Conservation (phyloP, 805 yeast species). For the Wickerhamiella qilinensis region DNA sequence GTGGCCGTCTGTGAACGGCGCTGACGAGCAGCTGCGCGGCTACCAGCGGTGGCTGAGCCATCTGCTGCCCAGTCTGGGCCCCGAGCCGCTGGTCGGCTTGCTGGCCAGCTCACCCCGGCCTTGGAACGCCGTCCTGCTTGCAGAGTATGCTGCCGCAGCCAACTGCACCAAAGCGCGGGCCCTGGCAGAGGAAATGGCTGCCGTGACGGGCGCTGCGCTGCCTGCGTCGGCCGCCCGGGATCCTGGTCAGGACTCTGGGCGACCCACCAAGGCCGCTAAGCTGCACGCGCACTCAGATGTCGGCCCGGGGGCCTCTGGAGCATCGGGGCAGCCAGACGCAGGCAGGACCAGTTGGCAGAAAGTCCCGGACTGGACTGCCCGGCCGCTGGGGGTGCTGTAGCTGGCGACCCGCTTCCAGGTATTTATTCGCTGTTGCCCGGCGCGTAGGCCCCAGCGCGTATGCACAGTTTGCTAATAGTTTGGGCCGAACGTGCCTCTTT, state of each 20-base stretch:
- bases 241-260: too few relatives aligned
- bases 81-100: background rate
- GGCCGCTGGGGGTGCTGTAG: slow-evolving; percentile 9
- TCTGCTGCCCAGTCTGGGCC: slow-evolving; percentile 4
- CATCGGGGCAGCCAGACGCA: too few relatives aligned
- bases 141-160: slow-evolving; percentile 4
- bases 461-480: too few relatives aligned
- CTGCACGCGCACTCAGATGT: too few relatives aligned
- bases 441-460: too few relatives aligned
- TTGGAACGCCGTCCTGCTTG: slow-evolving; percentile 15
- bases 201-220: slow-evolving; percentile 6
- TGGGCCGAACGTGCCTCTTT: too few relatives aligned
- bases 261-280: too few relatives aligned
- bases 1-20: slow-evolving; percentile 8
- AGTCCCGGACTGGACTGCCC: slow-evolving; percentile 9
- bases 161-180: background rate
- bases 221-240: slow-evolving; percentile 1
- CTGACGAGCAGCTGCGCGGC: slow-evolving; percentile 1
- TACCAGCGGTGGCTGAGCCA: slow-evolving; percentile 12
- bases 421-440: too few relatives aligned
- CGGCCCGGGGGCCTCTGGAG: too few relatives aligned
- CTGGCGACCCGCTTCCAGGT: too few relatives aligned
- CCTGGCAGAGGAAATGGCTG: slow-evolving; percentile 13
- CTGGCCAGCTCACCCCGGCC: slow-evolving; percentile 12
- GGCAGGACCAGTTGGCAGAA: too few relatives aligned